These are phyloP conservation scores for Kwoniella dejecticola DNA, from an alignment of 768 basidiomycete species.

Conservation along the genomic window DNA sequence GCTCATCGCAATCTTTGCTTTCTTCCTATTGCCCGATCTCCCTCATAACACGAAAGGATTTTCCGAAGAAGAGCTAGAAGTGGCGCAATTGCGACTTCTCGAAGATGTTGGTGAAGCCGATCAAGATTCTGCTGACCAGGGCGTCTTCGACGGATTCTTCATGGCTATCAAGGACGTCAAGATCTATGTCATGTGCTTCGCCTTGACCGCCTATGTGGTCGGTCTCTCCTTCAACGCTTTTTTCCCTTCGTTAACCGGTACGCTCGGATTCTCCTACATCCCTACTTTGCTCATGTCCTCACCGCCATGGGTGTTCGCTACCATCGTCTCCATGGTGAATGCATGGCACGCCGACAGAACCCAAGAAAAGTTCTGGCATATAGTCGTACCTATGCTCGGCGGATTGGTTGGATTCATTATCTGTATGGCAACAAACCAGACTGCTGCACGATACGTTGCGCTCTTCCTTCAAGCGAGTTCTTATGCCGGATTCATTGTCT, in stretches of 20 bases:
- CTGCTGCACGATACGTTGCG: constrained; percentile 50
- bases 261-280: constrained; percentile 64
- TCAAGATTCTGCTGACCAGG: constrained; percentile 58
- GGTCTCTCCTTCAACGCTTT: constrained; percentile 73
- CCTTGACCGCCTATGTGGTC: constrained; percentile 64
- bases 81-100: constrained; percentile 46
- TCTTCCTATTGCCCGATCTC: constrained; percentile 60
- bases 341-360: constrained; percentile 67
- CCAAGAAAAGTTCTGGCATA: constrained; percentile 74
- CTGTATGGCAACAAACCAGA: constrained; percentile 54
- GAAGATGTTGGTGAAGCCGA: constrained; percentile 60
- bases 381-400: constrained; percentile 58
- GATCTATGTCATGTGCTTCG: constrained; percentile 72
- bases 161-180: constrained; percentile 74
- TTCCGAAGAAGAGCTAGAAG: constrained; percentile 46
- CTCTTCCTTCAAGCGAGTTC: constrained; percentile 62
- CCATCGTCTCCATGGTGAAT: constrained; percentile 61
- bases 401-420: constrained; percentile 63
- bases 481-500: constrained; percentile 58
- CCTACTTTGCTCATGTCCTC: constrained; percentile 73
- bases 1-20: constrained; percentile 65
- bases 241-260: constrained; percentile 65
- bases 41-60: constrained; percentile 53
- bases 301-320: constrained; percentile 62
- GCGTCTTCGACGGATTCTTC: constrained; percentile 59